These are phyloP conservation scores for Yamadazyma dendronema DNA, from an alignment of 1,139 yeast genomes.

Conservation along the genomic window DNA sequence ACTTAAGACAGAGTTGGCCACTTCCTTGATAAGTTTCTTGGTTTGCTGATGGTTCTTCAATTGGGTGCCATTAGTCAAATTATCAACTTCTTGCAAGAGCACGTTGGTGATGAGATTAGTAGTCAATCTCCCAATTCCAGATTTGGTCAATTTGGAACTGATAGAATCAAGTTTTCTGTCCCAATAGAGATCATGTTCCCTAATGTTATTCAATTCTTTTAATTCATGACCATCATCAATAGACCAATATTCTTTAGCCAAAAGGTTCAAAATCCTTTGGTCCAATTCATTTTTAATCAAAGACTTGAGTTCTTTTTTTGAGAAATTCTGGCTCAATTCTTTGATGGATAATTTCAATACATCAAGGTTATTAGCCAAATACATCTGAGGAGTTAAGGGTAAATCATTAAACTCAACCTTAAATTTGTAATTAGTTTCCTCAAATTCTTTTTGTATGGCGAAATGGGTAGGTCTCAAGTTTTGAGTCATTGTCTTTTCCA, in stretches of 20 bases:
- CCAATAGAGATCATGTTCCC: conserved; percentile 81
- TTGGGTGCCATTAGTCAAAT: conserved; percentile 69
- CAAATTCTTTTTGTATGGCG: conserved; percentile 85
- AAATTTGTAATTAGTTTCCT: conserved; percentile 88
- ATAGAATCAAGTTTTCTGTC: conserved; percentile 81
- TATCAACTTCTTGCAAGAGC: conserved; percentile 71
- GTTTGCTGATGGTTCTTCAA: conserved; percentile 84
- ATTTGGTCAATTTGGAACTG: conserved; percentile 79
- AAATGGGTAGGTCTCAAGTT: conserved; percentile 85
- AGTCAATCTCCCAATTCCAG: conserved; percentile 90
- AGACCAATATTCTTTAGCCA: conserved; percentile 91
- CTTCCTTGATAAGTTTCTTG: conserved; percentile 74
- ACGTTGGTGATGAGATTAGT: conserved; percentile 82
- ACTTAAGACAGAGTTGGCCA: conserved; percentile 76
- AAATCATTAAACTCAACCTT: conserved; percentile 97
- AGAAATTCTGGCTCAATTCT: conserved; percentile 79
- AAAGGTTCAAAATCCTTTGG: conserved; percentile 78
- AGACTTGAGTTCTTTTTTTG: conserved; percentile 77
- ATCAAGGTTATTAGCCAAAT: conserved; percentile 89
- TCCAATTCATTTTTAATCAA: conserved; percentile 82
- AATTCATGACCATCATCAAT: conserved; percentile 48
- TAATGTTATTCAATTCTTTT: conserved; percentile 48
- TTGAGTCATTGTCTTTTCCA: conserved; percentile 89
- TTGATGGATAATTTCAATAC: conserved; percentile 82
- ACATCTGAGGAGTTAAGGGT: conserved; percentile 88